phyloP scores from a whole-genome alignment of 1,139 yeast species.

The Zhuliangozyma blackwelliae region DNA sequence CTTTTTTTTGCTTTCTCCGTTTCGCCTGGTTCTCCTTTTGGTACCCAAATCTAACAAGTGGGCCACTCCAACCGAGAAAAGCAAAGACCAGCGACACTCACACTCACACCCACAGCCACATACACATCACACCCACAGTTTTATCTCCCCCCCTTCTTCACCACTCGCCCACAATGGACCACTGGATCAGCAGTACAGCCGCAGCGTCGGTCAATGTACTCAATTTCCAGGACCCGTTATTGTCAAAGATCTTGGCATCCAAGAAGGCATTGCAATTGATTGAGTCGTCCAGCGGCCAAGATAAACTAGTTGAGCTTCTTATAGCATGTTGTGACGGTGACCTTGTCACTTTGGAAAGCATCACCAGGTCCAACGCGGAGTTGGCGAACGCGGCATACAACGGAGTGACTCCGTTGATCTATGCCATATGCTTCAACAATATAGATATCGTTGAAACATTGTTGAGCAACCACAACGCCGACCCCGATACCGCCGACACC shows the following conservation, averaged over 20 bases:
- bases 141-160: no score
- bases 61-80: no score
- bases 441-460: constrained; percentile 41
- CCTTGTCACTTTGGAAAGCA: constrained; percentile 35
- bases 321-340: constrained; percentile 54
- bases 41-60: no score
- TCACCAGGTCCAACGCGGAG: constrained; percentile 26
- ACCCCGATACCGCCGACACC: constrained; percentile 37
- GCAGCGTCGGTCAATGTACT: constrained; percentile 5
- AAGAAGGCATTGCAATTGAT: constrained; percentile 37
- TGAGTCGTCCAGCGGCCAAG: constrained; percentile 13
- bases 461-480: constrained; percentile 27
- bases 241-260: constrained; percentile 42
- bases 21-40: no score
- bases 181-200: constrained; percentile 11
- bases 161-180: constrained; percentile 12
- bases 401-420: constrained; percentile 50
- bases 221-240: constrained; percentile 27
- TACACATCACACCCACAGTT: no score
- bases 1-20: no score
- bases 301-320: constrained; percentile 25
- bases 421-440: constrained; percentile 50
- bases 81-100: no score
- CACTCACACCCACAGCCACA: no score
- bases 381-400: constrained; percentile 24